A percentile compares a stretch with the other conserved stretches of the same genome.
Conservation (phyloP, 1,284 basidiomycete species). For the Clitocybe nebularis region DNA sequence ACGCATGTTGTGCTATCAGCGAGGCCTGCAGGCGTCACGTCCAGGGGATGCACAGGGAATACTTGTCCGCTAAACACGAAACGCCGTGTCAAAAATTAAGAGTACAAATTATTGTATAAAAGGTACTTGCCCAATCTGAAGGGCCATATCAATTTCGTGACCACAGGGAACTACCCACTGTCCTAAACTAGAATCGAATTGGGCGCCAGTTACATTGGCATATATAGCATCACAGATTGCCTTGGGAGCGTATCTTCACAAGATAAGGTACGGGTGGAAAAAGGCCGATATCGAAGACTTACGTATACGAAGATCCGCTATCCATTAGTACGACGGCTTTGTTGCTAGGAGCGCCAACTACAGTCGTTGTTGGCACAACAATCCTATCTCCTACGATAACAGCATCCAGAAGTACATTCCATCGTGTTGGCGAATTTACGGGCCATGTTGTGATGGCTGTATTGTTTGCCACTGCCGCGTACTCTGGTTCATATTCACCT, state of each 20-base stretch:
- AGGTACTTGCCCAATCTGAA: conserved; percentile 63
- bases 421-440: conserved; percentile 51
- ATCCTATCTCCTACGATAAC: conserved; percentile 53
- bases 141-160: conserved; percentile 67
- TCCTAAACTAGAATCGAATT: conserved; percentile 43
- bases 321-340: conserved; percentile 72
- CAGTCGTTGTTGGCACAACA: conserved; percentile 47
- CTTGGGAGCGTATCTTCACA: conserved; percentile 56
- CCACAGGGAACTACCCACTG: conserved; percentile 71
- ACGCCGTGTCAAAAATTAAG: conserved; percentile 2
- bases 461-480: conserved; percentile 50
- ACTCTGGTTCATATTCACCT: conserved; percentile 66
- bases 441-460: conserved; percentile 70
- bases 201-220: conserved; percentile 53
- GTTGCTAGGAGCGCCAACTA: conserved; percentile 55
- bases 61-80: conserved; percentile 48
- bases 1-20: conserved; percentile 48
- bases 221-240: conserved; percentile 67
- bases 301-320: conserved; percentile 78
- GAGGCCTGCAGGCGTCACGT: conserved; percentile 51
- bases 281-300: conserved; percentile 23
- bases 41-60: conserved; percentile 73
- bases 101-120: conserved; percentile 4
- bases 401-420: conserved; percentile 73
- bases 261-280: conserved; percentile 7